Conservation (phyloP, 257 asterid species). For the Solanum okadae region DNA sequence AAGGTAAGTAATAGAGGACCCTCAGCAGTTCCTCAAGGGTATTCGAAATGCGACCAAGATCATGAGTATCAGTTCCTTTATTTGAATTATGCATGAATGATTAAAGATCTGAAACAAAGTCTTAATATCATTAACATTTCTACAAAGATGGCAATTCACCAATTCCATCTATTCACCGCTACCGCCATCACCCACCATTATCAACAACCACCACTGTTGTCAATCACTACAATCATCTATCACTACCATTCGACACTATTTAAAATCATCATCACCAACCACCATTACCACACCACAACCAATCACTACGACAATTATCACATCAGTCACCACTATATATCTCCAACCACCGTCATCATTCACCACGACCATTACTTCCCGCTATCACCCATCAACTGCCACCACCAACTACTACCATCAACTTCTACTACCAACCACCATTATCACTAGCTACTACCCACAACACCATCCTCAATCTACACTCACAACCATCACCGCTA, state of each 20-base stretch:
- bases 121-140: background rate
- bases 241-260: background rate
- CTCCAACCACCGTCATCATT: background rate
- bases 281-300: background rate
- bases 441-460: background rate
- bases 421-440: background rate
- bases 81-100: background rate
- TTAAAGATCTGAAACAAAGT: background rate
- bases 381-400: background rate
- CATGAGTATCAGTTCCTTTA: background rate
- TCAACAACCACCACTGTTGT: background rate
- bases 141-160: background rate
- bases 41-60: background rate
- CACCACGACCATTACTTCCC: background rate
- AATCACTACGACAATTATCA: background rate
- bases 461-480: background rate
- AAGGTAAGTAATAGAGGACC: background rate
- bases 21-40: background rate
- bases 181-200: background rate
- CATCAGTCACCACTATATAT: background rate
- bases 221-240: background rate
- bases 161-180: background rate
- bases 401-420: background rate
- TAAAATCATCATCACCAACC: background rate
- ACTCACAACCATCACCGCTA: background rate